Conservation (phyloP, 495 filamentous ascomycete genomes). For the Entonaema liquescens region DNA sequence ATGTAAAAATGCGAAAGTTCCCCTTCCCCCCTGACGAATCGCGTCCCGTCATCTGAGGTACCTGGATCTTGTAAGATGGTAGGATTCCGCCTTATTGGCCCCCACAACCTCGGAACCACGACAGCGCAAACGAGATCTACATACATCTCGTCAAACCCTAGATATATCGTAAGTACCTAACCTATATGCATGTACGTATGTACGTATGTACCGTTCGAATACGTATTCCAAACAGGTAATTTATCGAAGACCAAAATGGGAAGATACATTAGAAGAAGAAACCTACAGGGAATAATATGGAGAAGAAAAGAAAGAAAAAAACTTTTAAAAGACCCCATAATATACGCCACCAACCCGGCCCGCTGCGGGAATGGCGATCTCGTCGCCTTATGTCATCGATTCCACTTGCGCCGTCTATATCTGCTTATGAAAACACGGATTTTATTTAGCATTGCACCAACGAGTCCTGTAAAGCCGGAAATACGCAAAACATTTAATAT, state of each 20-base stretch:
- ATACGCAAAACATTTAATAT: not conserved
- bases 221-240: not conserved
- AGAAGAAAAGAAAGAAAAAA: not conserved
- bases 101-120: slow-evolving; percentile 12
- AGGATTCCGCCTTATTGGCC: slow-evolving; percentile 34
- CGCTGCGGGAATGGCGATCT: slow-evolving; percentile 18
- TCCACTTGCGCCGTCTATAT: not conserved
- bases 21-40: slow-evolving; percentile 12
- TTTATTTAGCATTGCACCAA: not conserved
- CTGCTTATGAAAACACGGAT: not conserved
- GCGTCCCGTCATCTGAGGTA: not conserved
- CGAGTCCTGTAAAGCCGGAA: not conserved
- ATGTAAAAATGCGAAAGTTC: not conserved
- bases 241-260: not conserved
- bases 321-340: not conserved
- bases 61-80: slow-evolving; percentile 14
- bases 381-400: slow-evolving; percentile 3
- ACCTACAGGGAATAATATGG: not conserved
- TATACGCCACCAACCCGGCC: slow-evolving; percentile 2
- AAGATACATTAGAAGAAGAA: not conserved
- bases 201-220: not conserved
- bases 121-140: not conserved
- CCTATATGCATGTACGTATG: not conserved
- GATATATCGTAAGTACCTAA: not conserved
- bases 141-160: not conserved